A percentile compares a stretch with the other conserved stretches of the same genome.
Evolutionary conservation across 306 rosid species (phyloP).

Genomic region (Rosa multiflora): DNA sequence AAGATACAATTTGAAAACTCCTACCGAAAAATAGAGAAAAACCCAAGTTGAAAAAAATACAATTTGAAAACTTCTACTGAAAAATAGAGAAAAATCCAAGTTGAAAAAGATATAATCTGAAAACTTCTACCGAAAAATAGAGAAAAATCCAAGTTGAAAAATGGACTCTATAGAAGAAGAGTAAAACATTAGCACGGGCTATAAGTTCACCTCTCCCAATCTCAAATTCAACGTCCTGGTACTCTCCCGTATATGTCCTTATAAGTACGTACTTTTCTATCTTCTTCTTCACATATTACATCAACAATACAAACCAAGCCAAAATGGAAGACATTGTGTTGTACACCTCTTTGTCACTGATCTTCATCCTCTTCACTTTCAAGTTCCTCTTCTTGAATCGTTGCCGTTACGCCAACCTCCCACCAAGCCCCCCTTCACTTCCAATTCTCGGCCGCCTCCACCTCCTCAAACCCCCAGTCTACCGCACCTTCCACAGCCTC

Average conservation of each 20-base stretch:
- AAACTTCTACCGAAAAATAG: background rate
- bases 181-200: background rate
- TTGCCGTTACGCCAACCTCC: constrained; percentile 29
- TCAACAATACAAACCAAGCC: background rate
- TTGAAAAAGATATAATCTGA: background rate
- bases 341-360: constrained; percentile 14
- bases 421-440: constrained; percentile 53
- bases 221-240: background rate
- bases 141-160: background rate
- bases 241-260: background rate
- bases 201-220: background rate
- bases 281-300: background rate
- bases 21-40: background rate
- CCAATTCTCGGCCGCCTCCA: constrained; percentile 68
- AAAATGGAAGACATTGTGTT: constrained; percentile 10
- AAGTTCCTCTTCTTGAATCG: constrained; percentile 23
- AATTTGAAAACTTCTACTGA: background rate
- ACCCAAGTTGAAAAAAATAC: background rate
- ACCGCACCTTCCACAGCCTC: constrained; percentile 33
- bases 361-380: constrained; percentile 27
- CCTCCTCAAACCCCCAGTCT: constrained; percentile 44
- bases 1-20: background rate
- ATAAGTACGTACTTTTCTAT: background rate
- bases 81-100: background rate
- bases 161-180: background rate